These are phyloP conservation scores for Tirmania nivea DNA, from an alignment of 495 filamentous ascomycete genomes.

Conservation along the genomic window DNA sequence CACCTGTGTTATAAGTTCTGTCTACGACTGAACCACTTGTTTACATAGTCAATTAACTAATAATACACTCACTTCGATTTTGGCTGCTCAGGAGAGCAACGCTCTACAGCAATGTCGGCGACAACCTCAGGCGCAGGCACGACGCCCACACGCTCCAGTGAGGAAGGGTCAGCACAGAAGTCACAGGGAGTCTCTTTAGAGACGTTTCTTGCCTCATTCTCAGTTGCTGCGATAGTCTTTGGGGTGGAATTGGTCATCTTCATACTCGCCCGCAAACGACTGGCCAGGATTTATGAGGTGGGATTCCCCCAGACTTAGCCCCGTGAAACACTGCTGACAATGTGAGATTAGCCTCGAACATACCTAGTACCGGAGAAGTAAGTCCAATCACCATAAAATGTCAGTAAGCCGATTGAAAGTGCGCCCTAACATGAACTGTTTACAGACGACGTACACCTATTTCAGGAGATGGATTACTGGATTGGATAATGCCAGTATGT, in stretches of 20 bases:
- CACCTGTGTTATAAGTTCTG: too few species aligned
- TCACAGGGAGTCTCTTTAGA: slow-evolving; percentile 34
- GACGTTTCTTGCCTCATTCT: slow-evolving; percentile 57
- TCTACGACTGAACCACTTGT: too few species aligned
- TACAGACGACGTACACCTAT: slow-evolving; percentile 15
- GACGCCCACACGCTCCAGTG: neutral
- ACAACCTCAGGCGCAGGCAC: too few species aligned
- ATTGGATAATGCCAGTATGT: slow-evolving; percentile 17
- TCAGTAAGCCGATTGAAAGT: too few species aligned
- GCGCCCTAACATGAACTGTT: neutral
- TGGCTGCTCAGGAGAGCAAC: too few species aligned
- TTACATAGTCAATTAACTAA: too few species aligned
- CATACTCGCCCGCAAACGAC: slow-evolving; percentile 49
- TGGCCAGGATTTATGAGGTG: slow-evolving; percentile 71
- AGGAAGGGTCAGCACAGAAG: slow-evolving; percentile 18
- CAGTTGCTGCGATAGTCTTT: slow-evolving; percentile 49
- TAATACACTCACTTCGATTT: too few species aligned
- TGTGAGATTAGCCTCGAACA: slow-evolving; percentile 44
- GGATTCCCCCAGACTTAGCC: neutral
- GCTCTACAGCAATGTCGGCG: too few species aligned
- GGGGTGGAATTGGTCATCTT: slow-evolving; percentile 58
- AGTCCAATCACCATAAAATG: slow-evolving; percentile 25
- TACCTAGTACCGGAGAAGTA: slow-evolving; percentile 80
- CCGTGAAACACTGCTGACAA: neutral
- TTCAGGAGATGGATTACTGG: slow-evolving; percentile 11